Evolutionary conservation across 2,329 filamentous ascomycete genomes (phyloP).

Genomic region (Dryadomyces quercus-mongolicae): DNA sequence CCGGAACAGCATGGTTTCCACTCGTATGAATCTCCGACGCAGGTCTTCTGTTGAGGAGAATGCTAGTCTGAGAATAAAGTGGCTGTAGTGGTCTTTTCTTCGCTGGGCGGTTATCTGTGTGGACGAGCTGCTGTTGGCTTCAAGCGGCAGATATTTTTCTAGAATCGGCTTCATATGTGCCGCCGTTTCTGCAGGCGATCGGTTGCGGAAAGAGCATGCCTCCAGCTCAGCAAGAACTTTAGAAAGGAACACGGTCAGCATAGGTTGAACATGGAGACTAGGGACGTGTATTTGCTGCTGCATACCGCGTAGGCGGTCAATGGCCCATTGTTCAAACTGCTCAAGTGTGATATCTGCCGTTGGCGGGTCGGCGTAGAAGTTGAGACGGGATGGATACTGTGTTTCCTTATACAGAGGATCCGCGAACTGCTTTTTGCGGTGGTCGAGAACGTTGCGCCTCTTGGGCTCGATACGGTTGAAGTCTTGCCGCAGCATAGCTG

Average conservation of each 20-base stretch:
- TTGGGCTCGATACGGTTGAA: slow-evolving; percentile 52
- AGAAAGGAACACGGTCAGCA: background rate
- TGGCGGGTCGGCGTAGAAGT: slow-evolving; percentile 80
- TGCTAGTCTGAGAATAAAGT: slow-evolving; percentile 89
- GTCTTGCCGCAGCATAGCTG: slow-evolving; percentile 35
- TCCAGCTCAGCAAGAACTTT: slow-evolving; percentile 78
- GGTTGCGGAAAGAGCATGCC: slow-evolving; percentile 91
- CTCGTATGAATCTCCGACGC: slow-evolving; percentile 69
- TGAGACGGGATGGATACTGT: slow-evolving; percentile 75
- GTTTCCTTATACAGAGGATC: slow-evolving; percentile 63
- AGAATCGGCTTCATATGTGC: slow-evolving; percentile 76
- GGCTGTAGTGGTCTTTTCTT: slow-evolving; percentile 93
- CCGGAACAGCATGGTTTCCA: slow-evolving; percentile 83
- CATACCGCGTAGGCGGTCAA: slow-evolving; percentile 72
- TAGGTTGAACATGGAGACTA: background rate
- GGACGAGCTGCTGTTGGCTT: slow-evolving; percentile 55
- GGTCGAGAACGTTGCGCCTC: slow-evolving; percentile 61
- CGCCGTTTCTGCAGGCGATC: slow-evolving; percentile 67
- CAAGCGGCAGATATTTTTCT: slow-evolving; percentile 74
- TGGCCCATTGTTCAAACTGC: slow-evolving; percentile 98
- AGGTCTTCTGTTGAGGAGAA: slow-evolving; percentile 89
- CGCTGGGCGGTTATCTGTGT: slow-evolving; percentile 56
- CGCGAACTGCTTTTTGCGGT: slow-evolving; percentile 80
- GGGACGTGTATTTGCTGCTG: background rate
- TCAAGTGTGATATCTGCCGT: slow-evolving; percentile 92